These are phyloP conservation scores for Usnea hakonensis DNA, from an alignment of 495 filamentous ascomycete genomes.

Conservation along the genomic window DNA sequence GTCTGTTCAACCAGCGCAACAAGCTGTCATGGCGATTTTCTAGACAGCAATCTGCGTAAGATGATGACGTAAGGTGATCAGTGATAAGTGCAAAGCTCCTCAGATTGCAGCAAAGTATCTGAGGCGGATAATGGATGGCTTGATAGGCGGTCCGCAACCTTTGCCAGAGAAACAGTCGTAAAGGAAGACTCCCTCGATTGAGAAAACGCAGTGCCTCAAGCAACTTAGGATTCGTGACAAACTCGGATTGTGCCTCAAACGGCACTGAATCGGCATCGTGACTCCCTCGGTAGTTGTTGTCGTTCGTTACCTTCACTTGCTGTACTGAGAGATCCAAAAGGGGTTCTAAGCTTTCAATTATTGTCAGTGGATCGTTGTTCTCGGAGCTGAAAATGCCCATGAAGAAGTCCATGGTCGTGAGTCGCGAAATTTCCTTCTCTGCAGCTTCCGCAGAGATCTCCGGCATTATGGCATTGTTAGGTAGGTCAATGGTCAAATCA, in stretches of 20 bases:
- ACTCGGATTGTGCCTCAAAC: neutral
- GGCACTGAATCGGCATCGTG: neutral
- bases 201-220: constrained; percentile 79
- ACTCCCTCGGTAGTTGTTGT: neutral
- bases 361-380: constrained; percentile 60
- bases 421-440: constrained; percentile 80
- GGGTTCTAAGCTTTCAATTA: constrained; percentile 90
- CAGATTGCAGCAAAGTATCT: constrained; percentile 78
- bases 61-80: constrained; percentile 55
- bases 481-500: constrained; percentile 50
- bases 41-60: constrained; percentile 51
- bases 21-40: constrained; percentile 60
- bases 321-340: constrained; percentile 69
- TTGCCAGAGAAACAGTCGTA: constrained; percentile 81
- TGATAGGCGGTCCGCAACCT: constrained; percentile 80
- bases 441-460: constrained; percentile 74
- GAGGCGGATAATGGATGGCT: constrained; percentile 71
- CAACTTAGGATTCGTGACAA: constrained; percentile 39
- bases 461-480: constrained; percentile 82
- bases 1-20: constrained; percentile 63
- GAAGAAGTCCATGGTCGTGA: constrained; percentile 96
- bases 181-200: constrained; percentile 65
- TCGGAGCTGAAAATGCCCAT: constrained; percentile 65
- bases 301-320: constrained; percentile 6
- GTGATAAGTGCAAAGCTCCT: constrained; percentile 77